phyloP scores from a whole-genome alignment of 352 stramenopile species.

The Pythium apleroticum region DNA sequence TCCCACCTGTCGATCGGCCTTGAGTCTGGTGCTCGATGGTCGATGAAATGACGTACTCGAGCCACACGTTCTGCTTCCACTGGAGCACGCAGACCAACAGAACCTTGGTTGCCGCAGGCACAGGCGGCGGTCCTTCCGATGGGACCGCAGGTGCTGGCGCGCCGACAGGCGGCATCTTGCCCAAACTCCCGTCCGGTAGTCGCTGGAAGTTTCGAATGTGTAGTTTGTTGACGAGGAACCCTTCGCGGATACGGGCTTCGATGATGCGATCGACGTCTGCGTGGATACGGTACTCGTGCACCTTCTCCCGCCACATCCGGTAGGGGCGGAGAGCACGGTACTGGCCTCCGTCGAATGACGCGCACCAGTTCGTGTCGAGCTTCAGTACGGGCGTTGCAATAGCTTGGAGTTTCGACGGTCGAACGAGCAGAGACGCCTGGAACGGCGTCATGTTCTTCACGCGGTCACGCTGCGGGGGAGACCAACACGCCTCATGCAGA shows the following conservation, averaged over 20 bases:
- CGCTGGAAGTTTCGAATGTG: slow-evolving; percentile 40
- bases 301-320: slow-evolving; percentile 85
- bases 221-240: slow-evolving; percentile 83
- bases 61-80: slow-evolving; percentile 89
- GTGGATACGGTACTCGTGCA: slow-evolving; percentile 87
- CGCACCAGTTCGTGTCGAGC: slow-evolving; percentile 65
- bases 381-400: slow-evolving; percentile 68
- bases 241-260: slow-evolving; percentile 77
- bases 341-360: slow-evolving; percentile 64
- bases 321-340: slow-evolving; percentile 73
- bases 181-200: slow-evolving; percentile 20
- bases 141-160: neutral
- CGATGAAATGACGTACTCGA: slow-evolving; percentile 84
- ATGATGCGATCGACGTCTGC: slow-evolving; percentile 80
- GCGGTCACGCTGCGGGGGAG: neutral
- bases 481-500: slow-evolving; percentile 46
- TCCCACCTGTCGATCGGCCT: neutral
- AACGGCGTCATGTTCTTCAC: slow-evolving; percentile 54
- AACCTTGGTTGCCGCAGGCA: slow-evolving; percentile 50
- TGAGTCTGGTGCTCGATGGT: slow-evolving; percentile 47
- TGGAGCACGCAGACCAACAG: slow-evolving; percentile 82
- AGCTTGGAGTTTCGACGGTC: slow-evolving; percentile 64
- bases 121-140: neutral
- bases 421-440: slow-evolving; percentile 61
- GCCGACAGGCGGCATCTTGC: slow-evolving; percentile 14